phyloP scores from a whole-genome alignment of 208 protist genomes.

The Wallacemonas sp. region DNA sequence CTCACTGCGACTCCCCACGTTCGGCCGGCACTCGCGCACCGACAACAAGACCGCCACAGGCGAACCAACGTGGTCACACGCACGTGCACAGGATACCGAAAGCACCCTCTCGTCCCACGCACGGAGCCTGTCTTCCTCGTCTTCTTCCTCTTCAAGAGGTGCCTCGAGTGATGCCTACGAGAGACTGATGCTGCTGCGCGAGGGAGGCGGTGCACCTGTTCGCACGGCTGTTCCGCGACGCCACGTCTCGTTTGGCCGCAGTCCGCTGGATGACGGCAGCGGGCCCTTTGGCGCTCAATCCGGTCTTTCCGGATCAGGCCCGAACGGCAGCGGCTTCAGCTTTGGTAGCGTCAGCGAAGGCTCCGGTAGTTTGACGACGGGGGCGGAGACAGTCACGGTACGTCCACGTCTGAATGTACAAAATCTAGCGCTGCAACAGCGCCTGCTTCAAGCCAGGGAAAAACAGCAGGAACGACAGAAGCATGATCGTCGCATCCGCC shows the following conservation, averaged over 20 bases:
- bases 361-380: neutral
- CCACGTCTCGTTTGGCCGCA: neutral
- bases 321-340: constrained; percentile 2
- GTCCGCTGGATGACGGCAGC: neutral
- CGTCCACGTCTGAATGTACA: constrained; percentile 5
- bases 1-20: neutral
- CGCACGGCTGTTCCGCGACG: no score
- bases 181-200: no score
- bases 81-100: no score
- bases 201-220: no score
- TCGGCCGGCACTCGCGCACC: neutral
- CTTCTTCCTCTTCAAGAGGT: no score
- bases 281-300: no score
- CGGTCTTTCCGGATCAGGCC: no score
- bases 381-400: neutral
- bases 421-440: constrained; percentile 4
- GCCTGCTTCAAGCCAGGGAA: constrained; percentile 4
- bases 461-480: neutral
- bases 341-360: constrained; percentile 3
- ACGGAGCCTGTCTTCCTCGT: no score
- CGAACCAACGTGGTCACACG: neutral
- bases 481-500: neutral
- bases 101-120: no score
- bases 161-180: no score
- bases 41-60: neutral